A percentile compares a stretch with the other conserved stretches of the same genome.
These are phyloP conservation scores for Ophiostoma himal-ulmi DNA, from an alignment of 2,329 filamentous ascomycete species.

Conservation along the genomic window DNA sequence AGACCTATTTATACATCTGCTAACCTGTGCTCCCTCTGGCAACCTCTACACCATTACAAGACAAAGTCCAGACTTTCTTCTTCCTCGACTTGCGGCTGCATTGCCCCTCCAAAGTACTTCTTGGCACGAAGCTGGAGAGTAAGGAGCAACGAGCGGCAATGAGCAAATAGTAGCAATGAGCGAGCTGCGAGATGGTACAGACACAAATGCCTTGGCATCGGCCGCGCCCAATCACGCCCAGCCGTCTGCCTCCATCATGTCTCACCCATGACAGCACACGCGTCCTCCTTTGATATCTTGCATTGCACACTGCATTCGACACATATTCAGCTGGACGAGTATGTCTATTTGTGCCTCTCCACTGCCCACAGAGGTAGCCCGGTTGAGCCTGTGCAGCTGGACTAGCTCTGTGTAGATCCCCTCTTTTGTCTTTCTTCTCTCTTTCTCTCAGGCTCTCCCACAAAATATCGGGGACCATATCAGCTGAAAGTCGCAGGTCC, in stretches of 20 bases:
- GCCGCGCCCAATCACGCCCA: background rate
- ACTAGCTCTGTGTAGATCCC: background rate
- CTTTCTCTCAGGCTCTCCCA: background rate
- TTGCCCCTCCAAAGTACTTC: constrained; percentile 12
- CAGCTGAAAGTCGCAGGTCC: constrained; percentile 1
- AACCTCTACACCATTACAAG: too few relatives aligned
- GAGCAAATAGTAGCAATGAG: background rate
- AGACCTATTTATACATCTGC: background rate
- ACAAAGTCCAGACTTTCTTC: background rate
- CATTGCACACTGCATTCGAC: background rate
- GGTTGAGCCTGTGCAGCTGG: background rate
- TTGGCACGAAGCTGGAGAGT: background rate
- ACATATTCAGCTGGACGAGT: background rate
- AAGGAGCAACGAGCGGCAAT: background rate
- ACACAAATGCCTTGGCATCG: background rate
- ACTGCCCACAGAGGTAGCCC: background rate
- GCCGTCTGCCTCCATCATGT: background rate
- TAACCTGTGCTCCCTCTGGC: too few relatives aligned
- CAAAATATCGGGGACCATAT: background rate
- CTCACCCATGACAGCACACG: constrained; percentile 5
- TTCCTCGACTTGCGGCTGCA: background rate
- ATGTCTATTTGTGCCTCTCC: background rate
- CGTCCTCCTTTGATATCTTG: background rate
- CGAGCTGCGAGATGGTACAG: background rate
- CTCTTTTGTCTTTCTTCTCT: background rate